Base-by-base conservation (phyloP, 2,329 filamentous ascomycete species). In the Ambrosiella beaveri region DNA sequence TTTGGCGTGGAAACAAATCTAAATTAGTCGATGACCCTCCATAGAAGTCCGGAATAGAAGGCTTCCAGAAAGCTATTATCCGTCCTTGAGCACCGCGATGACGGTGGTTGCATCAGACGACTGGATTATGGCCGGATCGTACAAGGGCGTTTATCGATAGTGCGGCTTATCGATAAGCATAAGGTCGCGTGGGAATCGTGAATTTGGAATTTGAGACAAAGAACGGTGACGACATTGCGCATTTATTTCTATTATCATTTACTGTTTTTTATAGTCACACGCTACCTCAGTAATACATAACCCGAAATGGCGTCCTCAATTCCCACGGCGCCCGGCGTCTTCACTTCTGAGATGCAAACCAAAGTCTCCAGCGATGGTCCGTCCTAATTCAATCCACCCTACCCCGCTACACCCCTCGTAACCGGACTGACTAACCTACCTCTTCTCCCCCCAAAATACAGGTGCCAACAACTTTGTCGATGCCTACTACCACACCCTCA, bases 401-500 rank as follows among this genome's bases (percentile, higher is more conserved):
- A 38, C 7, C 13, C 38, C 11, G 13, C 9, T 45, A 5, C 5
- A 11, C 37, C 19, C 41, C 11, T 13, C 3, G 7, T 9, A 19
- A 45, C 12, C 36, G 15, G 7, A 56, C 11, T 35, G 54, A 45
- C 9, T n/a, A 35, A n/a, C 45, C 12, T 38, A n/a, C 17, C 9
- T 38, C 7, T 41, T 37, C 7, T 44, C 37, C 3, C 27, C 27
- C 27, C 3, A n/a, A 41, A 27, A 27, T 27, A 13, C 50, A 62
- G 61, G 61, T 36, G 61, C 61, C 54, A 57, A 62, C 38, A 53
- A 52, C 44, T 61, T 63, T 44, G 58, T 62, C 38, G 59, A 62
- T 35, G 61, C 61, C 62, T 95, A 85, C 73, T 95, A 95, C 71
- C 74, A 77, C 36, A 77, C 84, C n/a, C 73, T 94, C 56, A 81